Percentiles rank a stretch among this genome's conserved stretches.
Evolutionary conservation across 805 yeast genomes (phyloP).

Genomic region (Teunomyces lycoperdinae): DNA sequence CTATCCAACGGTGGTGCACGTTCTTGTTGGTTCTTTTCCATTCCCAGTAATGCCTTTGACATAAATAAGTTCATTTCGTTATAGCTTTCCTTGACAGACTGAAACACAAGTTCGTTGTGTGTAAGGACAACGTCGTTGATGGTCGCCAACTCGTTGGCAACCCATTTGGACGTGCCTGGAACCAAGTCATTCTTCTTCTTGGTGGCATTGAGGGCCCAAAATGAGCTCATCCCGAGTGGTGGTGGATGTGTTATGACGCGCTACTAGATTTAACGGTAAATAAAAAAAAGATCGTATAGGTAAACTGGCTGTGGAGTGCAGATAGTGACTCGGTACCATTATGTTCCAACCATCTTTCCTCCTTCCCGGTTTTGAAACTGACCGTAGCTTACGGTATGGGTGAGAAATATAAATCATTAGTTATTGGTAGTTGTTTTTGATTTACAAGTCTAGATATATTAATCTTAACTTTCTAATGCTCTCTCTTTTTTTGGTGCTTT

Average conservation of each 20-base stretch:
- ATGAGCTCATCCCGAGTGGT: conserved; percentile 9
- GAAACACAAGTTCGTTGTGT: conserved; percentile 39
- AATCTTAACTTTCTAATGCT: no score
- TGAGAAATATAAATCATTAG: no score
- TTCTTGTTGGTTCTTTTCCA: conserved; percentile 3
- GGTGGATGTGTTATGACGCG: not conserved
- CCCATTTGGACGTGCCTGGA: conserved; percentile 55
- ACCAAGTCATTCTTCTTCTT: conserved; percentile 26
- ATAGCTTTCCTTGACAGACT: conserved; percentile 36
- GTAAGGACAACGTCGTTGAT: conserved; percentile 36
- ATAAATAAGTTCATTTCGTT: conserved; percentile 43
- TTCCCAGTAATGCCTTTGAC: conserved; percentile 26
- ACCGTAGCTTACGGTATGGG: no score
- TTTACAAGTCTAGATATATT: no score
- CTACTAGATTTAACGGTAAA: not conserved
- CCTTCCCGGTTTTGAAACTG: no score
- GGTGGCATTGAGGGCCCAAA: conserved; percentile 37
- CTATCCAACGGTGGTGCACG: conserved; percentile 1
- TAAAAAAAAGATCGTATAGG: not conserved
- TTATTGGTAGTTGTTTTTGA: no score
- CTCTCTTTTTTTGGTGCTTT: no score
- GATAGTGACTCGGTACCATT: not conserved
- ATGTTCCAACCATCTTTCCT: not conserved
- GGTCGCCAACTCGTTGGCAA: conserved; percentile 41
- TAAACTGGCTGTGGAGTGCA: not conserved